Percentiles rank a stretch among this genome's conserved stretches.
These are phyloP conservation scores for Crithidia fasciculata DNA, from an alignment of 208 protist genomes.

Conservation along the genomic window DNA sequence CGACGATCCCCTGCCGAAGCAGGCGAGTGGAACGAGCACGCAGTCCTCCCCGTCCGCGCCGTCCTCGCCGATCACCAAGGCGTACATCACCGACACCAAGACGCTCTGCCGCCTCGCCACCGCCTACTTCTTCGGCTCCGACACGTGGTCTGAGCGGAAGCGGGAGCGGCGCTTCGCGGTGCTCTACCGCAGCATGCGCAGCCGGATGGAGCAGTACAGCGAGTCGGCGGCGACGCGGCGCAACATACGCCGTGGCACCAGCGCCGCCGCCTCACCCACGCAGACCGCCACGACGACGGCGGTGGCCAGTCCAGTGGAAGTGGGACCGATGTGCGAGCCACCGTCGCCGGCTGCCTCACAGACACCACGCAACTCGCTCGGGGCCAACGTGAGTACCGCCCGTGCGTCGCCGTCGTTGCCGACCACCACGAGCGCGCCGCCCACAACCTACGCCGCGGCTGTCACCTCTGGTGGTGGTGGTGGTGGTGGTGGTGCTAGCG, in stretches of 20 bases:
- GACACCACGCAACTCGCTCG: background rate
- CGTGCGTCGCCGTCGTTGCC: background rate
- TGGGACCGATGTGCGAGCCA: background rate
- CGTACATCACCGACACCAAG: constrained; percentile 30
- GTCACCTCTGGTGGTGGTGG: background rate
- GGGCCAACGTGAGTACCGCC: background rate
- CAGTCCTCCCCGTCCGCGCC: constrained; percentile 1
- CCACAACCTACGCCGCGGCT: constrained; percentile 1
- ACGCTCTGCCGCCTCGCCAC: constrained; percentile 65
- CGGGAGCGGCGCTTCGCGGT: constrained; percentile 38
- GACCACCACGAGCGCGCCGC: constrained; percentile 12
- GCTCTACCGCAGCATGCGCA: constrained; percentile 40
- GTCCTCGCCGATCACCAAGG: constrained; percentile 10
- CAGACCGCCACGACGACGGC: constrained; percentile 7
- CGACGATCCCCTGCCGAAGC: constrained; percentile 4
- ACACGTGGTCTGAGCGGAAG: constrained; percentile 38
- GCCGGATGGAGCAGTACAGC: constrained; percentile 34
- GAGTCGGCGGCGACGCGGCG: constrained; percentile 37
- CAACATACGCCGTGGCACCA: constrained; percentile 30
- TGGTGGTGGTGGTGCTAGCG: background rate
- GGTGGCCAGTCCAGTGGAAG: constrained; percentile 7
- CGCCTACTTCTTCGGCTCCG: constrained; percentile 73
- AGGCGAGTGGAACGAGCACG: background rate
- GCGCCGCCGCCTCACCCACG: constrained; percentile 8
- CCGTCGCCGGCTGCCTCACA: background rate